Conservation (phyloP, 176 grass and related monocot species). For the Lolium multiflorum region DNA sequence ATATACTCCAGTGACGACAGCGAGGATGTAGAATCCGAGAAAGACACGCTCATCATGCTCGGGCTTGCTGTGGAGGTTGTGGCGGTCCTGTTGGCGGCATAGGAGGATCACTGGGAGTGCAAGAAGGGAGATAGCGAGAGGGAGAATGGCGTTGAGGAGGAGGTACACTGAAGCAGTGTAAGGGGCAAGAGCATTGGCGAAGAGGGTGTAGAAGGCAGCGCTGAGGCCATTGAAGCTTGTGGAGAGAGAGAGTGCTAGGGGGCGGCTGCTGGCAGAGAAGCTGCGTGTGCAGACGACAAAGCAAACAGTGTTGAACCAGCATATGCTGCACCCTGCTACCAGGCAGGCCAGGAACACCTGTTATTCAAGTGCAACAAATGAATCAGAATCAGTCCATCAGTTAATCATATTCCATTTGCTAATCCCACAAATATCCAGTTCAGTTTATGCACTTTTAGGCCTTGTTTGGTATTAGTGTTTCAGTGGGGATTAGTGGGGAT, state of each 20-base stretch:
- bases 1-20: constrained; percentile 77
- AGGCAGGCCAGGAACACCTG: constrained; percentile 88
- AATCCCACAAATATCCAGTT: background rate
- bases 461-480: too few relatives aligned
- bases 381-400: background rate
- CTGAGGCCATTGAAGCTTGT: constrained; percentile 94
- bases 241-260: constrained; percentile 84
- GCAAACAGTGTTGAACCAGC: constrained; percentile 99
- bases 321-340: constrained; percentile 92
- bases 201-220: constrained; percentile 79
- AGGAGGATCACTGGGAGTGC: constrained; percentile 67
- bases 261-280: constrained; percentile 65
- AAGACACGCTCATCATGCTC: constrained; percentile 59
- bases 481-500: too few relatives aligned
- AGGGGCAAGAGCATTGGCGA: constrained; percentile 55
- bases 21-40: constrained; percentile 70
- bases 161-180: constrained; percentile 76
- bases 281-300: constrained; percentile 83
- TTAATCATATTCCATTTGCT: background rate
- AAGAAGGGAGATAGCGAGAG: constrained; percentile 51
- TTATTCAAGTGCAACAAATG: background rate
- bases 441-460: background rate
- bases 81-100: constrained; percentile 40
- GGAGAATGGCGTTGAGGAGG: constrained; percentile 77
- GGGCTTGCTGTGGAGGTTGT: constrained; percentile 43